phyloP scores from a whole-genome alignment of 352 stramenopile species.

The Globisporangium mamillatum region DNA sequence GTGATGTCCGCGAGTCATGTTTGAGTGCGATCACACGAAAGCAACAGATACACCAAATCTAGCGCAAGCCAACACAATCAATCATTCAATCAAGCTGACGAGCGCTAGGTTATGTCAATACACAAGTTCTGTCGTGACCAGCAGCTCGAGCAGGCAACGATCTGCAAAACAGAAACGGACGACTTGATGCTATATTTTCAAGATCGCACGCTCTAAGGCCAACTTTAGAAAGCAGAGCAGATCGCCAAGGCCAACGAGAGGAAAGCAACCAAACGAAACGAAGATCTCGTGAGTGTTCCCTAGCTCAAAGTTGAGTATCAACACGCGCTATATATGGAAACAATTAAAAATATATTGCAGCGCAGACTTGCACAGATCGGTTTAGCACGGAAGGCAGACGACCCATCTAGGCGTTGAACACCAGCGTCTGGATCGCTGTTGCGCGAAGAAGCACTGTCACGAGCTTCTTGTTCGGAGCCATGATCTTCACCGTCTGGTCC shows the following conservation, averaged over 20 bases:
- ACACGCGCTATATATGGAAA: not conserved
- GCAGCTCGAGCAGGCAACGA: not conserved
- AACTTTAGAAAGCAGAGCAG: not conserved
- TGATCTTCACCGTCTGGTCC: constrained; percentile 39
- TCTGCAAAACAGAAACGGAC: not conserved
- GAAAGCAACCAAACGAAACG: not conserved
- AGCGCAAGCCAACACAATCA: not conserved
- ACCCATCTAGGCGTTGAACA: constrained; percentile 31
- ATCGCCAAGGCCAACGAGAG: not conserved
- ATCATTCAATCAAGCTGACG: not conserved
- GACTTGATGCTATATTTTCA: not conserved
- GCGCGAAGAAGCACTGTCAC: constrained; percentile 32
- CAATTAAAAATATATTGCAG: not conserved
- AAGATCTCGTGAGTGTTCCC: not conserved
- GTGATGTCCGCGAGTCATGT: not conserved
- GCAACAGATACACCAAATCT: not conserved
- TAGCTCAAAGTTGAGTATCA: not conserved
- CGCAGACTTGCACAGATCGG: not conserved
- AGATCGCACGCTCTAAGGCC: not conserved
- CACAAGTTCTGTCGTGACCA: not conserved
- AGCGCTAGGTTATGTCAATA: not conserved
- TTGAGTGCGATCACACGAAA: not conserved
- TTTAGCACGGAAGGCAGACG: no score
- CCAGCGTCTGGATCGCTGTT: constrained; percentile 43
- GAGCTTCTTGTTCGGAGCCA: constrained; percentile 34